phyloP scores from a whole-genome alignment of 1,139 yeast species.

The Hanseniaspora uvarum region DNA sequence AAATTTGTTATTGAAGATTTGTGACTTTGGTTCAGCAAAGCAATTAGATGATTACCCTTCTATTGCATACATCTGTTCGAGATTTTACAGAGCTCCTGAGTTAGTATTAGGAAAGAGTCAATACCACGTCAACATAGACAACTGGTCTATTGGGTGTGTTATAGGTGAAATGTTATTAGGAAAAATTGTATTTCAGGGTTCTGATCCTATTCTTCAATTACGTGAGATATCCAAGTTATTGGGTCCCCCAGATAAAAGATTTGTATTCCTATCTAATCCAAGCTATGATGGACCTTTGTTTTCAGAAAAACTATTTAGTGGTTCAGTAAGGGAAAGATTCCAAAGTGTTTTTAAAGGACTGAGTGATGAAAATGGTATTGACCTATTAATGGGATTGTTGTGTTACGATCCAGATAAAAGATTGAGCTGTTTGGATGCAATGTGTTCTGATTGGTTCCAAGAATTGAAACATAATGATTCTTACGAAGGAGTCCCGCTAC shows the following conservation, averaged over 20 bases:
- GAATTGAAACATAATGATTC: conserved; percentile 41
- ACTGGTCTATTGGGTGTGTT: conserved; percentile 82
- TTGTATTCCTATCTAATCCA: conserved; percentile 64
- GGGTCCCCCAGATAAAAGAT: conserved; percentile 64
- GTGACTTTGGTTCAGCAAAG: conserved; percentile 78
- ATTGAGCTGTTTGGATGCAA: conserved; percentile 53
- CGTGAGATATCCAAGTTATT: conserved; percentile 66
- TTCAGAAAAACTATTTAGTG: conserved; percentile 55
- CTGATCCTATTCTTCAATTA: conserved; percentile 60
- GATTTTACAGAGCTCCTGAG: conserved; percentile 78
- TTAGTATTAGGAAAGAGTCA: conserved; percentile 65
- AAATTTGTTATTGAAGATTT: conserved; percentile 55
- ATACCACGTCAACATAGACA: conserved; percentile 69
- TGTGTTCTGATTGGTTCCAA: conserved; percentile 63
- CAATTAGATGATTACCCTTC: conserved; percentile 65
- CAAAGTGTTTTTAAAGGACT: conserved; percentile 43
- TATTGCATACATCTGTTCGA: conserved; percentile 67
- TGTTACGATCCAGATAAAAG: conserved; percentile 65
- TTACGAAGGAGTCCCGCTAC: conserved; percentile 32
- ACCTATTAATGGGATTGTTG: conserved; percentile 54
- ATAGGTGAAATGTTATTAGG: conserved; percentile 76
- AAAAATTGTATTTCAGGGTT: conserved; percentile 73
- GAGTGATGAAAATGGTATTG: conserved; percentile 58
- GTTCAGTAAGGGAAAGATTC: conserved; percentile 51
- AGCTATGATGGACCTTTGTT: conserved; percentile 65